Evolutionary conservation across 352 stramenopile species (phyloP).

Genomic region (Globisporangium spiculum): DNA sequence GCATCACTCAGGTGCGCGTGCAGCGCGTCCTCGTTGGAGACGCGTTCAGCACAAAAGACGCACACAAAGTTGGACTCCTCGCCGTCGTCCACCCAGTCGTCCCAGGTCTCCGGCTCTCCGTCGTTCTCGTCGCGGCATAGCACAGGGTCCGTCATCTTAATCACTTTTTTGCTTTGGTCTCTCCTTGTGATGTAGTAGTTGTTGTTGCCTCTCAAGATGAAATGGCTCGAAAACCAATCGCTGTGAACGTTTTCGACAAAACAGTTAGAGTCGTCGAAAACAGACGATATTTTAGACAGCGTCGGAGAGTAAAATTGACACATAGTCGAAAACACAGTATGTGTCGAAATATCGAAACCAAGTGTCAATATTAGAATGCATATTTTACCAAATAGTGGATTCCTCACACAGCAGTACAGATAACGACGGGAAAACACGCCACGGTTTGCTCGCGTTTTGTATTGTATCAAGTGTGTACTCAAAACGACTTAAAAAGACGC

Average conservation of each 20-base stretch:
- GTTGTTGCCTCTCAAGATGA: background rate
- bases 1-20: constrained; percentile 51
- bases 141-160: constrained; percentile 12
- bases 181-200: background rate
- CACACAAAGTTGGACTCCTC: constrained; percentile 50
- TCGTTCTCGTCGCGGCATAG: constrained; percentile 27
- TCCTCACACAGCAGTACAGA: too few species aligned
- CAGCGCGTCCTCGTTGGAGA: constrained; percentile 43
- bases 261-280: background rate
- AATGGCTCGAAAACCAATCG: constrained; percentile 18
- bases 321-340: too few species aligned
- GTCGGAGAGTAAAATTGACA: too few species aligned
- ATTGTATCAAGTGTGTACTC: too few species aligned
- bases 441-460: too few species aligned
- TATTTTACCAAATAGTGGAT: too few species aligned
- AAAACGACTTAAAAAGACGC: too few species aligned
- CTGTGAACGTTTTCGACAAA: constrained; percentile 7
- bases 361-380: too few species aligned
- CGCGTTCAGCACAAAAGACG: constrained; percentile 63
- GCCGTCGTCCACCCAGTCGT: constrained; percentile 83
- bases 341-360: too few species aligned
- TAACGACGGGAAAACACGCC: too few species aligned
- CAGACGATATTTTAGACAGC: too few species aligned
- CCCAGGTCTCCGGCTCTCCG: constrained; percentile 63
- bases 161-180: background rate